Conservation (phyloP, 2,329 filamentous ascomycete species). For the Sporothrix schenckii region DNA sequence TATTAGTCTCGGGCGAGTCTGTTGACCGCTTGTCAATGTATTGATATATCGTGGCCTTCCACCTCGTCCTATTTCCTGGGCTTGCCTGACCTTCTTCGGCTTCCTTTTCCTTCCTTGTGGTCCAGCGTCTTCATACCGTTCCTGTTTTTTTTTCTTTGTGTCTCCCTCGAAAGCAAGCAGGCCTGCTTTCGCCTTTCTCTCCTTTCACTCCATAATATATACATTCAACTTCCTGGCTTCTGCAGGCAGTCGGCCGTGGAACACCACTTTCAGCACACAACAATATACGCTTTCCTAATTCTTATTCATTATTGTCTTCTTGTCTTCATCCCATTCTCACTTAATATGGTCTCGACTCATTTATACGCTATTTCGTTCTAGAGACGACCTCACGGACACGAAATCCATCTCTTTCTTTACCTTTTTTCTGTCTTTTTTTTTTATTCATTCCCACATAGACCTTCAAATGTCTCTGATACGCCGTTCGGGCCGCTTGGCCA, state of each 20-base stretch:
- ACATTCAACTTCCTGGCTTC: background rate
- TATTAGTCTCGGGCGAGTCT: background rate
- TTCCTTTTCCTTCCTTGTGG: background rate
- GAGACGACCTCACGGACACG: slow-evolving; percentile 10
- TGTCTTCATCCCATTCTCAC: background rate
- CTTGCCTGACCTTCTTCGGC: background rate
- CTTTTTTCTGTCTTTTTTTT: background rate
- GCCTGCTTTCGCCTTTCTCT: slow-evolving; percentile 12
- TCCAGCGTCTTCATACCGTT: background rate
- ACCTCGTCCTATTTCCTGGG: background rate
- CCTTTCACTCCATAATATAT: background rate
- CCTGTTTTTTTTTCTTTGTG: background rate
- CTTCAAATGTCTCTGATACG: background rate
- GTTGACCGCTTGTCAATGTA: background rate
- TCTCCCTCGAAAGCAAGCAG: slow-evolving; percentile 22
- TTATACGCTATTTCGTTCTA: background rate
- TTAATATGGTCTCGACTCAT: slow-evolving; percentile 16
- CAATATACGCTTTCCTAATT: background rate
- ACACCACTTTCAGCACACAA: slow-evolving; percentile 1
- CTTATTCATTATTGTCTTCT: background rate
- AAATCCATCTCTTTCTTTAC: background rate
- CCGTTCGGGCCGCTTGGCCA: slow-evolving; percentile 6
- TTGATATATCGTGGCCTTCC: slow-evolving; percentile 20
- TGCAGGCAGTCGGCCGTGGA: slow-evolving; percentile 20
- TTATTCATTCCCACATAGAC: background rate